Percentiles rank a stretch among this genome's conserved stretches.
Evolutionary conservation across 495 filamentous ascomycete species (phyloP).

Genomic region (Diplogelasinospora grovesii): DNA sequence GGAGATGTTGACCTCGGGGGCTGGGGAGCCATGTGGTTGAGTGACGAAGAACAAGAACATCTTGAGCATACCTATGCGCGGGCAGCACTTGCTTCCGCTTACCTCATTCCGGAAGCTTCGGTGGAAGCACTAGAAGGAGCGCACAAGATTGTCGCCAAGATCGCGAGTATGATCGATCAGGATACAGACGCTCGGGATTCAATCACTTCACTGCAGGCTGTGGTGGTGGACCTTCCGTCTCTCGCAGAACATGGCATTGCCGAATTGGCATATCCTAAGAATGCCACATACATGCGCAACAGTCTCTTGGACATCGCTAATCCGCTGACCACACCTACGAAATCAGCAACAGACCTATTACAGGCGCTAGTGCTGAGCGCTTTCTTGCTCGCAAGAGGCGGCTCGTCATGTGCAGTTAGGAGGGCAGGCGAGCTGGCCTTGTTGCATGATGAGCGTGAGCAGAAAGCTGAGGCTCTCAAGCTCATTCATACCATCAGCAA

Average conservation of each 20-base stretch:
- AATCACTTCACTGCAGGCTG: constrained; percentile 36
- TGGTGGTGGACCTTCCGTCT: constrained; percentile 36
- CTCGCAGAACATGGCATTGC: constrained; percentile 25
- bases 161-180: constrained; percentile 54
- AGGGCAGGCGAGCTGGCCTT: constrained; percentile 54
- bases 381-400: constrained; percentile 54
- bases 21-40: constrained; percentile 48
- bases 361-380: constrained; percentile 64
- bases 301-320: constrained; percentile 57
- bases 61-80: constrained; percentile 62
- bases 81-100: constrained; percentile 65
- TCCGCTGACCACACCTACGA: constrained; percentile 56
- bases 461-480: constrained; percentile 55
- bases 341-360: constrained; percentile 55
- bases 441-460: constrained; percentile 54
- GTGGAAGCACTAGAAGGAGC: constrained; percentile 53
- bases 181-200: constrained; percentile 50
- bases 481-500: constrained; percentile 50
- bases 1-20: constrained; percentile 72
- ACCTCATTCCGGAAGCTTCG: constrained; percentile 56
- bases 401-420: constrained; percentile 52
- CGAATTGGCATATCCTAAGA: constrained; percentile 28
- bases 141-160: constrained; percentile 53
- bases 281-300: constrained; percentile 42
- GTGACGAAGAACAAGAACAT: constrained; percentile 45